These are phyloP conservation scores for Malassezia yamatoensis DNA, from an alignment of 1,284 basidiomycete species.

Conservation along the genomic window DNA sequence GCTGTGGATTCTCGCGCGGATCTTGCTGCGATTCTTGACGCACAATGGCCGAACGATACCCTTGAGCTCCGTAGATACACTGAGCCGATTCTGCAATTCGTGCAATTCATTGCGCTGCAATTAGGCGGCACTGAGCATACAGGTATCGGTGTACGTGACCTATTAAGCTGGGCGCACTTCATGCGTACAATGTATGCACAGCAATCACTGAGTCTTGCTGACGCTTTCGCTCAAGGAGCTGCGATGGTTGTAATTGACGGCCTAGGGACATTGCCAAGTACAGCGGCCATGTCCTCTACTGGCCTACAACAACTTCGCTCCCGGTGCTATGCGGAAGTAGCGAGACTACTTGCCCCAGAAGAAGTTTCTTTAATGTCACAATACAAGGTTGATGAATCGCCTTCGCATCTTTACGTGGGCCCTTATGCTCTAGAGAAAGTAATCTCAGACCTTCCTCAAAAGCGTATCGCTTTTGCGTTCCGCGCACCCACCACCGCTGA, in stretches of 20 bases:
- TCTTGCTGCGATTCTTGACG: slow-evolving; percentile 66
- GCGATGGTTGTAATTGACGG: slow-evolving; percentile 49
- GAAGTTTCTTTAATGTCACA: slow-evolving; percentile 13
- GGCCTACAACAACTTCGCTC: slow-evolving; percentile 65
- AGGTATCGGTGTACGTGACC: slow-evolving; percentile 61
- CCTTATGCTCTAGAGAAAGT: slow-evolving; percentile 66
- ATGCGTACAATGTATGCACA: slow-evolving; percentile 58
- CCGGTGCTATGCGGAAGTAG: slow-evolving; percentile 23
- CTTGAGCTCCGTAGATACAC: slow-evolving; percentile 59
- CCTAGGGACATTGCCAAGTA: slow-evolving; percentile 44
- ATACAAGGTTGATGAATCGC: slow-evolving; percentile 23
- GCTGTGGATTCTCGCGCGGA: slow-evolving; percentile 67
- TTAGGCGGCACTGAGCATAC: slow-evolving; percentile 58
- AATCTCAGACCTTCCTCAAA: slow-evolving; percentile 22
- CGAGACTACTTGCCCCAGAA: slow-evolving; percentile 48
- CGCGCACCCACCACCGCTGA: slow-evolving; percentile 72
- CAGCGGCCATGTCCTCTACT: slow-evolving; percentile 49
- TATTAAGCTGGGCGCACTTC: slow-evolving; percentile 85
- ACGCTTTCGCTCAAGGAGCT: slow-evolving; percentile 49
- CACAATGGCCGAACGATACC: slow-evolving; percentile 55
- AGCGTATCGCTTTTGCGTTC: not conserved
- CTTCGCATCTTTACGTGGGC: slow-evolving; percentile 58
- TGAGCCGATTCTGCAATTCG: slow-evolving; percentile 63
- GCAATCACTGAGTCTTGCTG: slow-evolving; percentile 18
- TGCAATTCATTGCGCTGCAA: slow-evolving; percentile 64